Base-by-base conservation (phyloP, 2,329 filamentous ascomycete genomes). In the Colletotrichum cereale region DNA sequence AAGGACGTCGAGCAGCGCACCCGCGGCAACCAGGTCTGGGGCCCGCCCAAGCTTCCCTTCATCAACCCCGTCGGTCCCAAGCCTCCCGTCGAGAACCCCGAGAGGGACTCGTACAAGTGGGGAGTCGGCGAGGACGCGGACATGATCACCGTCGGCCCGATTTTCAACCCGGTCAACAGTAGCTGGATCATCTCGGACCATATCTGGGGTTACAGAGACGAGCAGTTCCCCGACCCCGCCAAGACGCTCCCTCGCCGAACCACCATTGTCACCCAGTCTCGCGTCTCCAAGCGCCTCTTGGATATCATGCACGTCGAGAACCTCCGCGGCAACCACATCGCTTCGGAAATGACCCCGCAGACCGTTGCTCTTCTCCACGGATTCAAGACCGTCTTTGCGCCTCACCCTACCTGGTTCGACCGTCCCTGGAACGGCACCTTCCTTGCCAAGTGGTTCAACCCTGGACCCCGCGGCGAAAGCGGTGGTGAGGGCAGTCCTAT, bases 301-400 rank as follows among this genome's bases (percentile, higher is more conserved):
- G 88, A 93, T 75, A 87, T 91, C 73, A 95, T 95, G 92, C 92
- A 96, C 77, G 86, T 89, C 42, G 93, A 95, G 79, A 93, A 93
- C 64, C 85, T 92, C 73, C 86, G 88, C 18, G 91, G 92, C 73
- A 92, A 92, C 76, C 92, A 94, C 77, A 90, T 95, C 76, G 92
- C 91, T 69, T 93, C 92, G 0, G 93, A 96, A 79, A 95, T 96
- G 92, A 92, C 91, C 72, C 90, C 92, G 0, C 90, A 92, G 66
- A 92, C 92, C 0, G 88, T 92, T 34, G 90, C 92, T 0, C 85
- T 96, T 24, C 88, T 94, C 73, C 92, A 96, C 78, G 93, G 93
- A 7, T 84, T 95, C 60, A 96, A 96, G 82, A 90, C 92, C 5
- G 91, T 94, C 5, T 93, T 91, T 77, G 92, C 90, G 14, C 93